Conservation (phyloP, 1,284 basidiomycete species). For the Cutaneotrichosporon cyanovorans region DNA sequence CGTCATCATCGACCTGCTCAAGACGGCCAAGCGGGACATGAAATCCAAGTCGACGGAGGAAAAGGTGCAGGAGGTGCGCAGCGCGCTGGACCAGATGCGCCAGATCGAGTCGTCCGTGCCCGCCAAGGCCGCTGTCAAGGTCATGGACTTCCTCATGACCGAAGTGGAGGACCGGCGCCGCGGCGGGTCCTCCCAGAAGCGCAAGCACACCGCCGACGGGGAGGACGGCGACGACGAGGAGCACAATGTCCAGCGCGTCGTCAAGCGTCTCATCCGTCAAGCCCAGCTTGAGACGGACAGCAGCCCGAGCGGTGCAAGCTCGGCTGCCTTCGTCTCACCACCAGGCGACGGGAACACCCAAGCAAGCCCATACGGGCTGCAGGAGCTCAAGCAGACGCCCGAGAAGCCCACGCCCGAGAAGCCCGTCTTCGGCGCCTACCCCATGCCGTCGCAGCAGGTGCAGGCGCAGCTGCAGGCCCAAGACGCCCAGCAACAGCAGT, state of each 20-base stretch:
- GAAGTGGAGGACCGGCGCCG: slow-evolving; percentile 43
- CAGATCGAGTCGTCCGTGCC: slow-evolving; percentile 44
- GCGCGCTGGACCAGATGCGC: slow-evolving; percentile 40
- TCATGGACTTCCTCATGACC: slow-evolving; percentile 44
- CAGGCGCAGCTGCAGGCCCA: not conserved
- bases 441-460: slow-evolving; percentile 24
- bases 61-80: slow-evolving; percentile 42
- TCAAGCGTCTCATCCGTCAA: slow-evolving; percentile 45
- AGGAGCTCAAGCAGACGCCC: too few relatives aligned
- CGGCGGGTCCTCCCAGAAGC: slow-evolving; percentile 30
- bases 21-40: slow-evolving; percentile 36
- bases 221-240: slow-evolving; percentile 33
- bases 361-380: not conserved
- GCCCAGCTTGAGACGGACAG: slow-evolving; percentile 39
- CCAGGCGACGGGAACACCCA: slow-evolving; percentile 1
- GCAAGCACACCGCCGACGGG: slow-evolving; percentile 23
- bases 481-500: too few relatives aligned
- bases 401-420: slow-evolving; percentile 25
- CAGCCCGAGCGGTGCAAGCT: slow-evolving; percentile 3
- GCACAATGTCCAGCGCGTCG: slow-evolving; percentile 41
- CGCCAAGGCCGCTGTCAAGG: slow-evolving; percentile 42
- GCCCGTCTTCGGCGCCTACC: slow-evolving; percentile 42
- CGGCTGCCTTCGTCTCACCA: slow-evolving; percentile 16
- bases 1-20: slow-evolving; percentile 45
- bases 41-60: slow-evolving; percentile 35